These are phyloP conservation scores for Sporothrix phasma DNA, from an alignment of 2,329 filamentous ascomycete species.

Conservation along the genomic window DNA sequence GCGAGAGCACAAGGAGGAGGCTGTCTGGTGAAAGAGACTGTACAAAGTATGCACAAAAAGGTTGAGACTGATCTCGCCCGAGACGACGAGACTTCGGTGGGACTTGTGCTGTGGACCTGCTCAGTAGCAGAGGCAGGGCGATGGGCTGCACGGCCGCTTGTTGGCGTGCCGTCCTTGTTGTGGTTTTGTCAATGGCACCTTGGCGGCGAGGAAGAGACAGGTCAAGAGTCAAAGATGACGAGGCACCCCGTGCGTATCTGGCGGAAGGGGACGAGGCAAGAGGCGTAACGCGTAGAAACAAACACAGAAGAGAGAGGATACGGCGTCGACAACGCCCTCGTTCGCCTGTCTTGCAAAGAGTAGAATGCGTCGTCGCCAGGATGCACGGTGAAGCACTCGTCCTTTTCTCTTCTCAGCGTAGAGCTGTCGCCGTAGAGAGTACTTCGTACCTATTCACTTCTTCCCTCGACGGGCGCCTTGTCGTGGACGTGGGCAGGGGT, in stretches of 20 bases:
- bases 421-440: not conserved
- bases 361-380: not conserved
- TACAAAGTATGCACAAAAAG: not conserved
- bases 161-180: not conserved
- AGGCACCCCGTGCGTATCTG: conserved; percentile 6
- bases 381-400: not conserved
- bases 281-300: not conserved
- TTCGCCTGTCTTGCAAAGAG: conserved; percentile 2
- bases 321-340: not conserved
- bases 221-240: not conserved
- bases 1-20: not conserved
- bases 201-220: not conserved
- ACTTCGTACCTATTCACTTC: not conserved
- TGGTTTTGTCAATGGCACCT: not conserved
- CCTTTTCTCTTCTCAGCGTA: too few relatives aligned
- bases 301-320: not conserved
- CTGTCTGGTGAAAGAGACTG: not conserved
- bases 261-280: not conserved
- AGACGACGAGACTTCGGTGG: conserved; percentile 3
- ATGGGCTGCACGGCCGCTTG: not conserved
- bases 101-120: not conserved
- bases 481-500: conserved; percentile 5
- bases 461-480: not conserved
- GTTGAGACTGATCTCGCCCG: conserved; percentile 6
- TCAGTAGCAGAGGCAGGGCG: not conserved